Base-by-base conservation (phyloP, 441 rosid species). In the Gossypium schwendimanii region DNA sequence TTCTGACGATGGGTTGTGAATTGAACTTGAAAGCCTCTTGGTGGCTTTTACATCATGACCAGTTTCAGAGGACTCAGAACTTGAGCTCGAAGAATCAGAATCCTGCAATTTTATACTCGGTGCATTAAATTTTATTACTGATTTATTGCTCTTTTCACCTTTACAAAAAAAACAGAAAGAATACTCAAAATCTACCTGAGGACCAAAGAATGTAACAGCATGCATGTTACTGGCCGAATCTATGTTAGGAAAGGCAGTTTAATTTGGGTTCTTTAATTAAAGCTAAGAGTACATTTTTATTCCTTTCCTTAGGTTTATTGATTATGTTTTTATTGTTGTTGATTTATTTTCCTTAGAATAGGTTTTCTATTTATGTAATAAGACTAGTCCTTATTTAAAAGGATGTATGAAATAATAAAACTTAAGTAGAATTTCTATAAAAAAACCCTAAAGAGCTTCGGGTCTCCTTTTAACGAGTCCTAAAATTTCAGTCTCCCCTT, bases 51-150 rank as follows among this genome's bases (percentile, higher is more conserved):
- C 60, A 64, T 50, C 76, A 75, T 69, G 78, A 72, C 62, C 75
- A 72, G 72, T 80, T 83, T 83, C 80, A 60, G 85, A 66, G 54
- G 81, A 77, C 76, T 69, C 81, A 64, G 84, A 77, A 62, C 77
- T 83, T 63, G 80, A 62, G 75, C 84, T 79, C 74, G 41, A 60
- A 24, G 68, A 72, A 68, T 76, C 84, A 73, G 70, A 69, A 71
- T 63, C 85, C 98, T 92, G 93, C 87, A 81, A 44, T 39, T 53
- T 50, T 63, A 60, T 31, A 41, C 24, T 52, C 12, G 14, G 47
- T 10, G 47, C 47, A 41, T 41, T 41, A 41, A 41, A 10, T 41
- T 41, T 41, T 41, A 41, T 41, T 41, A 41, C 47, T 41, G 47
- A 41, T 41, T 41, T 41, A 41, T 41, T 39, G 45, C 45, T 39